Evolutionary conservation across 2,329 filamentous ascomycete genomes (phyloP).

Genomic region (Epichloe coenophiala): DNA sequence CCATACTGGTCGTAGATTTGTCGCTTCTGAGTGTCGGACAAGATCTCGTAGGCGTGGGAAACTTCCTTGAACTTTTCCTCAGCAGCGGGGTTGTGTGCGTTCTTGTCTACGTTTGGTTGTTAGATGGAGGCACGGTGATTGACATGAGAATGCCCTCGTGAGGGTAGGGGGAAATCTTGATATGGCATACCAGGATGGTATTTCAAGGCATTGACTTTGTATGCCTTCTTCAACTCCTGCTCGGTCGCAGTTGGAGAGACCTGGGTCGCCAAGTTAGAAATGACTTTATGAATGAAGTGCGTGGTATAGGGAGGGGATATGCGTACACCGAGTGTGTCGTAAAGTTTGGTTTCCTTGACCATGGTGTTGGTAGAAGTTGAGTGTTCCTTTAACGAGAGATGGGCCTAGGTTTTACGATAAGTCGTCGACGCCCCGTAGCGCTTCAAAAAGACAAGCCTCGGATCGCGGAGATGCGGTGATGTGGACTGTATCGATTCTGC

Average conservation of each 20-base stretch:
- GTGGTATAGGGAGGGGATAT: background rate
- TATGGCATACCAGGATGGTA: constrained; percentile 65
- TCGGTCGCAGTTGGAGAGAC: constrained; percentile 70
- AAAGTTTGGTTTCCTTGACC: constrained; percentile 69
- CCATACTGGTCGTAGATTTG: constrained; percentile 93
- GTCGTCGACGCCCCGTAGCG: constrained; percentile 4
- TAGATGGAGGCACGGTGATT: background rate
- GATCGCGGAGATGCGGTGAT: background rate
- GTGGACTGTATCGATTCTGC: background rate
- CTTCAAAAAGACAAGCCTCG: background rate
- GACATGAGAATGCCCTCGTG: background rate
- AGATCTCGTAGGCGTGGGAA: constrained; percentile 87
- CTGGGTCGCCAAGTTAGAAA: constrained; percentile 27
- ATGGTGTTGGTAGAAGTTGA: constrained; percentile 33
- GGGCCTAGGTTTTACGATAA: background rate
- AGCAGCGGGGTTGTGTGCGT: constrained; percentile 80
- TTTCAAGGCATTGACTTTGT: constrained; percentile 72
- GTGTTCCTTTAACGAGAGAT: constrained; percentile 4
- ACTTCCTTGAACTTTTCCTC: constrained; percentile 98
- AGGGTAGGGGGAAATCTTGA: constrained; percentile 6
- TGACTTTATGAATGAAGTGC: background rate
- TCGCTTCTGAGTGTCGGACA: constrained; percentile 87
- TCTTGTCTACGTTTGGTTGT: constrained; percentile 59
- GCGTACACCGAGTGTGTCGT: constrained; percentile 66
- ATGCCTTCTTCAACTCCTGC: constrained; percentile 79